These are phyloP conservation scores for Sphaerulina musiva DNA, from an alignment of 2,329 filamentous ascomycete genomes.

Conservation along the genomic window DNA sequence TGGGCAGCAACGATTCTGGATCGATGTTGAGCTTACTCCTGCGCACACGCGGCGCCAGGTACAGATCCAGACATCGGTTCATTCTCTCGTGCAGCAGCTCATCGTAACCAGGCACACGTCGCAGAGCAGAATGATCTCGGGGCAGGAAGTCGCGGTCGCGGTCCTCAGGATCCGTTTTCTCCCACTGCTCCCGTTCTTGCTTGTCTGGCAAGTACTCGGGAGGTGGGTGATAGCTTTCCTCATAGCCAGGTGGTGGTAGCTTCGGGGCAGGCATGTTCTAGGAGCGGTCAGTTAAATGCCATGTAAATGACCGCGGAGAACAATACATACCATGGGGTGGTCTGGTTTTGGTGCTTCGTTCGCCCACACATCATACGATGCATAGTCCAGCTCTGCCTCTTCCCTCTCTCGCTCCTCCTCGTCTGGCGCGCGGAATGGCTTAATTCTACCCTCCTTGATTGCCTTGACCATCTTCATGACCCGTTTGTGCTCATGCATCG, in stretches of 20 bases:
- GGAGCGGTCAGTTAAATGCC: not conserved
- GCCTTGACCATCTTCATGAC: constrained; percentile 96
- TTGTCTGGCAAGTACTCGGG: constrained; percentile 85
- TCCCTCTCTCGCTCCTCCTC: constrained; percentile 52
- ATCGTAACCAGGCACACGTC: constrained; percentile 87
- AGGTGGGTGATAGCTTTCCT: constrained; percentile 93
- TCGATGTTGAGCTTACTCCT: constrained; percentile 96
- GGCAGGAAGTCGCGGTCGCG: constrained; percentile 84
- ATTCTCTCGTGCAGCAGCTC: constrained; percentile 92
- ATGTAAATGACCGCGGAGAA: not conserved
- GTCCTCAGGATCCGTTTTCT: constrained; percentile 80
- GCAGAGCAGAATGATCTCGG: constrained; percentile 71
- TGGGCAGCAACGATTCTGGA: constrained; percentile 83
- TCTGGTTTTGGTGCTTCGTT: constrained; percentile 77
- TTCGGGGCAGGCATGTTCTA: constrained; percentile 84
- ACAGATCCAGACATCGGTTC: constrained; percentile 89
- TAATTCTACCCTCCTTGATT: constrained; percentile 86
- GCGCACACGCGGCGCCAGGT: constrained; percentile 83
- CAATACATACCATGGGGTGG: constrained; percentile 60
- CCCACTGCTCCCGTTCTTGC: constrained; percentile 78
- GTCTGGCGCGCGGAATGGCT: constrained; percentile 75
- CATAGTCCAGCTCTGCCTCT: constrained; percentile 63
- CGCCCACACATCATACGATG: constrained; percentile 87
- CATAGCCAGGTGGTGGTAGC: constrained; percentile 83
- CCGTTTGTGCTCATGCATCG: constrained; percentile 92